Conservation (phyloP, 2,329 filamentous ascomycete species). For the Aspergillus sp. region DNA sequence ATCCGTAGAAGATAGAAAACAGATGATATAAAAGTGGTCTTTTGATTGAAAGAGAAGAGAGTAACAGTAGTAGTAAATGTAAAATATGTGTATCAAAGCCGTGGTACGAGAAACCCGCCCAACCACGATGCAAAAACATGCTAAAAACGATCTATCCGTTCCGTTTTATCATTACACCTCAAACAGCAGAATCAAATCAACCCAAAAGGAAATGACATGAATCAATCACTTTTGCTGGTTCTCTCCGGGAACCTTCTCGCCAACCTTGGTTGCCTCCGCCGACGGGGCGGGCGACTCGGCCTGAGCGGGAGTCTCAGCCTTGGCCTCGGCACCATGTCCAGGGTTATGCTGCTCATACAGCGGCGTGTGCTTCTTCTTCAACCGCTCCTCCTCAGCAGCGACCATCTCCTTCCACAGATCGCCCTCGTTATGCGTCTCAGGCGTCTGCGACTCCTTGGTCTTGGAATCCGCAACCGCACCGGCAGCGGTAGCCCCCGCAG, state of each 20-base stretch:
- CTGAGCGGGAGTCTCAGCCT: constrained; percentile 4
- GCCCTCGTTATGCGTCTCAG: constrained; percentile 67
- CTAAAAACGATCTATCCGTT: constrained; percentile 9
- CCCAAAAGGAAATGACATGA: not conserved
- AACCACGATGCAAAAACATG: constrained; percentile 8
- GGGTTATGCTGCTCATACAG: constrained; percentile 31
- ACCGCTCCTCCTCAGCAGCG: constrained; percentile 50
- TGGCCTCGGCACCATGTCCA: not conserved
- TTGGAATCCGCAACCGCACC: constrained; percentile 64
- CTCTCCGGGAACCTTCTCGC: constrained; percentile 12
- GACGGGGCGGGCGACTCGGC: not conserved
- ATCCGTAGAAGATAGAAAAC: not conserved
- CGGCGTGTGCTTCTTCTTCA: constrained; percentile 48
- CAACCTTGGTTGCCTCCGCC: constrained; percentile 3
- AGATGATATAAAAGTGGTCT: not conserved
- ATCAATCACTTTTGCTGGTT: constrained; percentile 10
- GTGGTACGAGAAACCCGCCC: constrained; percentile 13
- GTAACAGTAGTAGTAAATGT: constrained; percentile 1
- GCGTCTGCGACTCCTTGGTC: constrained; percentile 53
- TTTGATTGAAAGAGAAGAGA: constrained; percentile 6
- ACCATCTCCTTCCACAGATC: constrained; percentile 80
- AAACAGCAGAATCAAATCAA: not conserved
- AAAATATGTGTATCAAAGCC: not conserved
- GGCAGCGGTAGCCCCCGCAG: constrained; percentile 79
- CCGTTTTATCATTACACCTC: not conserved